Percentiles rank a stretch among this genome's conserved stretches.
Conservation (phyloP, 805 yeast genomes). For the Ogataea pignaliae region DNA sequence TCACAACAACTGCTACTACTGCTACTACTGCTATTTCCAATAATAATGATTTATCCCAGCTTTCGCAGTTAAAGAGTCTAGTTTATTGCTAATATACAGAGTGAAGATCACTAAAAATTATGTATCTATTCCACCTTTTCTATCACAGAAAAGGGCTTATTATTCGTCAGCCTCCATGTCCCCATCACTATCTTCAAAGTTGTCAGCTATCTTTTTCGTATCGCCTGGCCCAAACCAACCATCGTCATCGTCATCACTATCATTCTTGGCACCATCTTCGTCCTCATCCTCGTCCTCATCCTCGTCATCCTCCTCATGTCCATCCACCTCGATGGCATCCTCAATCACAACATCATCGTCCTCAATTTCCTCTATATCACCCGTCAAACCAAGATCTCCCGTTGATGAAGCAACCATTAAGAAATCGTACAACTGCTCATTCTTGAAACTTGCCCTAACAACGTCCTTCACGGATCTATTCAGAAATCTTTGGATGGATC, state of each 20-base stretch:
- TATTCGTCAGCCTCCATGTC: constrained; percentile 31
- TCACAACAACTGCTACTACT: too few relatives aligned
- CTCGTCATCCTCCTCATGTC: constrained; percentile 25
- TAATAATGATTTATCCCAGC: too few relatives aligned
- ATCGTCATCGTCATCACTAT: constrained; percentile 29
- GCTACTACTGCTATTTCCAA: too few relatives aligned
- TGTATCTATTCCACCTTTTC: constrained; percentile 20
- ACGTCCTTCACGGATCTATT: constrained; percentile 72
- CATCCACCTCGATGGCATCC: constrained; percentile 22
- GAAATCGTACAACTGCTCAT: constrained; percentile 51
- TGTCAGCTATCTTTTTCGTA: constrained; percentile 26
- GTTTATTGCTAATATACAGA: too few relatives aligned
- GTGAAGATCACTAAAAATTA: background rate
- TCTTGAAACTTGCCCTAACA: constrained; percentile 47
- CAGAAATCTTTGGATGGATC: constrained; percentile 71
- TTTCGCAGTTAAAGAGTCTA: too few relatives aligned
- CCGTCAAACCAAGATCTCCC: constrained; percentile 10
- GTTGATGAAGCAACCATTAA: constrained; percentile 28
- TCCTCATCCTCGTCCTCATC: constrained; percentile 24
- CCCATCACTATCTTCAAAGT: constrained; percentile 34
- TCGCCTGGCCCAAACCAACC: constrained; percentile 34
- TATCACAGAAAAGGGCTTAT: background rate
- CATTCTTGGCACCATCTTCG: constrained; percentile 26
- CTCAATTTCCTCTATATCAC: constrained; percentile 23
- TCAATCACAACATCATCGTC: constrained; percentile 22